Percentiles rank a stretch among this genome's conserved stretches.
These are phyloP conservation scores for Calocera viscosa DNA, from an alignment of 768 basidiomycete species.

Conservation along the genomic window DNA sequence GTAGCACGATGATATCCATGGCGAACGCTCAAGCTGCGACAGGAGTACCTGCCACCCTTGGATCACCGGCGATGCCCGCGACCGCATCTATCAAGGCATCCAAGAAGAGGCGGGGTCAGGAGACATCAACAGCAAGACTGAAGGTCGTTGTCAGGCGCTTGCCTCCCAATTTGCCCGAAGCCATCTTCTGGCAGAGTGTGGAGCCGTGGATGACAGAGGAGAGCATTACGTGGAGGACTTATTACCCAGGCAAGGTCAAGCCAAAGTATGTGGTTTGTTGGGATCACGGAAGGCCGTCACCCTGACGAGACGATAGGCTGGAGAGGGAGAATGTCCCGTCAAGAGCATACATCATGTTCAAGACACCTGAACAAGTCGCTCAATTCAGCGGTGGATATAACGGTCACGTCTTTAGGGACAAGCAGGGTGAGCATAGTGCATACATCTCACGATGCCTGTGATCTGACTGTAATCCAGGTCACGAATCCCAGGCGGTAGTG, in stretches of 20 bases:
- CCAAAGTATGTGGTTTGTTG: constrained; percentile 42
- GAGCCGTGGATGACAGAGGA: constrained; percentile 71
- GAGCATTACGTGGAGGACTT: constrained; percentile 52
- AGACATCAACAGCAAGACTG: constrained; percentile 23
- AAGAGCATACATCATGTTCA: constrained; percentile 87
- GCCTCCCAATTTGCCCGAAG: constrained; percentile 84
- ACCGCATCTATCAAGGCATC: neutral
- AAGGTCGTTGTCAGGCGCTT: constrained; percentile 81
- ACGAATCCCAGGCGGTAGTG: constrained; percentile 76
- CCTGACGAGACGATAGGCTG: constrained; percentile 34
- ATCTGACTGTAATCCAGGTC: constrained; percentile 40
- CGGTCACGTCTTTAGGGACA: constrained; percentile 84
- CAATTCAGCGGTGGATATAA: constrained; percentile 75
- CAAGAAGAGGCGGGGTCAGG: neutral
- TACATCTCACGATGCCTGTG: neutral
- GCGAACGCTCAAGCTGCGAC: neutral
- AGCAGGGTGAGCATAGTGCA: constrained; percentile 49
- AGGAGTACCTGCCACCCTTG: neutral
- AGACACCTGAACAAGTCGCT: constrained; percentile 54
- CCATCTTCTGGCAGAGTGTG: constrained; percentile 88
- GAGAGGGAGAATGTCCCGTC: constrained; percentile 78
- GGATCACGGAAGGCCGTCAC: neutral
- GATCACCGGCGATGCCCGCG: neutral
- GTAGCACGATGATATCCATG: neutral
- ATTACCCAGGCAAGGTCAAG: constrained; percentile 52